These are phyloP conservation scores for Aspergillus glaucus DNA, from an alignment of 2,329 filamentous ascomycete species.

Conservation along the genomic window DNA sequence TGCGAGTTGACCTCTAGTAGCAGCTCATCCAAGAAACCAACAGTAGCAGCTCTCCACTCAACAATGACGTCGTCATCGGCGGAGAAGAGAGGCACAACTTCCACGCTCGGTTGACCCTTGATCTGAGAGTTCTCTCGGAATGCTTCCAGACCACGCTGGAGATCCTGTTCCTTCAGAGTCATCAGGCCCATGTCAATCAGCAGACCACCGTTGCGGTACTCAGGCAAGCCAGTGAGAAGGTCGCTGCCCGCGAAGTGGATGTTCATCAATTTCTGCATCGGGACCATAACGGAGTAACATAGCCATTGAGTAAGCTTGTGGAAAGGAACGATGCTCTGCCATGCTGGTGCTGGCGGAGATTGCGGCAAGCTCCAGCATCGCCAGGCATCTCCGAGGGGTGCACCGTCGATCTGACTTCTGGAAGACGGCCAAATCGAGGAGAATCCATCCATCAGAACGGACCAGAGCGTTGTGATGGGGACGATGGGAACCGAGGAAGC, in stretches of 20 bases:
- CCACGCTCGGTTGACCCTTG: slow-evolving; percentile 64
- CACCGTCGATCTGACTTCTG: slow-evolving; percentile 78
- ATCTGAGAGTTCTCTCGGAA: slow-evolving; percentile 66
- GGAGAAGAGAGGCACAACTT: slow-evolving; percentile 67
- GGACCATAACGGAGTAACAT: slow-evolving; percentile 86
- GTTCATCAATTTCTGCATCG: slow-evolving; percentile 73
- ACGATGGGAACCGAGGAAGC: slow-evolving; percentile 84
- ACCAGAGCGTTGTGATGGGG: slow-evolving; percentile 81
- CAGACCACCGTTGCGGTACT: slow-evolving; percentile 87
- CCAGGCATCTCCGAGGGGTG: slow-evolving; percentile 90
- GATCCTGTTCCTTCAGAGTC: slow-evolving; percentile 64
- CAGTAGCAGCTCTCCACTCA: slow-evolving; percentile 70
- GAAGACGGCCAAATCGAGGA: slow-evolving; percentile 82
- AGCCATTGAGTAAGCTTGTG: slow-evolving; percentile 96
- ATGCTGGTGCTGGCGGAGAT: slow-evolving; percentile 58
- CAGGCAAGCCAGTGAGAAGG: slow-evolving; percentile 77
- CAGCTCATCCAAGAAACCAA: slow-evolving; percentile 67
- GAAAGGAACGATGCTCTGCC: slow-evolving; percentile 82
- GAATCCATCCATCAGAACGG: slow-evolving; percentile 79
- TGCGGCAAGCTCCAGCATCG: slow-evolving; percentile 75
- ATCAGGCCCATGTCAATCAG: slow-evolving; percentile 79
- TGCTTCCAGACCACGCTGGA: slow-evolving; percentile 62
- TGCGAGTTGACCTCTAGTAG: slow-evolving; percentile 62
- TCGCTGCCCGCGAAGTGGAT: slow-evolving; percentile 76
- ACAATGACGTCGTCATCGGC: slow-evolving; percentile 72